These are phyloP conservation scores for Gypsophila paniculata DNA, from an alignment of 179 eudicot species.

Conservation along the genomic window DNA sequence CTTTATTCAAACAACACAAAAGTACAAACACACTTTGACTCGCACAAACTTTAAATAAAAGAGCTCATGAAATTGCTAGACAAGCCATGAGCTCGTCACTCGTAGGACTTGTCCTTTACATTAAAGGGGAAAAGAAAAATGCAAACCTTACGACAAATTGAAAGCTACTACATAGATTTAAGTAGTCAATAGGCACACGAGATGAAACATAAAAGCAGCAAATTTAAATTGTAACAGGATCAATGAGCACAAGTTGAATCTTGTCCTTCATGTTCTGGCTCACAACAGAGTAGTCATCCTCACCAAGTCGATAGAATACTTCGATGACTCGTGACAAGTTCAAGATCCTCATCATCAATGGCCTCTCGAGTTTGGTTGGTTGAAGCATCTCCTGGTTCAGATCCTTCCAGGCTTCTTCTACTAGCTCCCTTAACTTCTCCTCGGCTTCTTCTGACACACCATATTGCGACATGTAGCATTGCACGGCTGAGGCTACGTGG, in stretches of 20 bases:
- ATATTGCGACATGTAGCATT: constrained; percentile 36
- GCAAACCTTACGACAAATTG: too few relatives aligned
- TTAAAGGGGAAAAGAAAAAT: too few relatives aligned
- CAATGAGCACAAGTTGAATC: constrained; percentile 21
- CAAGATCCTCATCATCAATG: constrained; percentile 13
- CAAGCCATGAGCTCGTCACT: too few relatives aligned
- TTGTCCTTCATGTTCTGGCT: constrained; percentile 20
- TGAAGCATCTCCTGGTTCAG: constrained; percentile 19
- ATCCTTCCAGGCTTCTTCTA: constrained; percentile 34
- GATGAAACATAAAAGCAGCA: too few relatives aligned
- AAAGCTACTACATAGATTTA: too few relatives aligned
- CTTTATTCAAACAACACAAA: too few relatives aligned
- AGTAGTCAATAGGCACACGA: too few relatives aligned
- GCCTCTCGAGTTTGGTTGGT: constrained; percentile 17
- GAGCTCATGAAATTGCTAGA: too few relatives aligned
- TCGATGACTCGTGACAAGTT: constrained; percentile 19
- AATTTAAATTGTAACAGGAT: neutral
- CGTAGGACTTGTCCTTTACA: too few relatives aligned
- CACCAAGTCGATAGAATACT: constrained; percentile 24
- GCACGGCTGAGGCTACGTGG: constrained; percentile 29
- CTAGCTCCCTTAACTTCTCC: constrained; percentile 5
- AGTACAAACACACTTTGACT: too few relatives aligned
- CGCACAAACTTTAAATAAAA: too few relatives aligned
- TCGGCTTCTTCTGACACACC: constrained; percentile 24
- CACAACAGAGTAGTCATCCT: constrained; percentile 22